A percentile compares a stretch with the other conserved stretches of the same genome.
phyloP scores from a whole-genome alignment of 306 rosid genomes.

The Rosa rugosa region DNA sequence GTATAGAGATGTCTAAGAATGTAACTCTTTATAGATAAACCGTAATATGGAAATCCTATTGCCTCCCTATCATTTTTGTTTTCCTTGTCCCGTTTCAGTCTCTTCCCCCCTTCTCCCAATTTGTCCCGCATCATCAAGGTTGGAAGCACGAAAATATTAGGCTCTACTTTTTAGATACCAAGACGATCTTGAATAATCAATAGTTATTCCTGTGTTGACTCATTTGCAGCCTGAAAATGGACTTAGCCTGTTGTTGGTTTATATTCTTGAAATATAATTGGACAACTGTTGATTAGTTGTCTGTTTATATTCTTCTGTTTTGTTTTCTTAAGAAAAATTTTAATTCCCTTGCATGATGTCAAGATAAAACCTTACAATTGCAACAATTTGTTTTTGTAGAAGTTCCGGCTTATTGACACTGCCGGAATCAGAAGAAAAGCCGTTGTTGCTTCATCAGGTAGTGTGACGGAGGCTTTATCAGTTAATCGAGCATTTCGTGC shows the following conservation, averaged over 20 bases:
- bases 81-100: not conserved
- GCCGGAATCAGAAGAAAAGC: slow-evolving; percentile 97
- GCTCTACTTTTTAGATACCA: no score
- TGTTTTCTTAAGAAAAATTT: not conserved
- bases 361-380: not conserved
- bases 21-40: not conserved
- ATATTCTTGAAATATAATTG: slow-evolving; percentile 3
- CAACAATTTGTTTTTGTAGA: slow-evolving; percentile 45
- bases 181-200: no score
- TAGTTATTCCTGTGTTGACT: not conserved
- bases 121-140: not conserved
- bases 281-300: slow-evolving; percentile 11
- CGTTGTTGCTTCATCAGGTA: slow-evolving; percentile 73
- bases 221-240: not conserved
- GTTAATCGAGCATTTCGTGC: slow-evolving; percentile 98
- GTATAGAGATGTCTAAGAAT: not conserved
- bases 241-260: slow-evolving; percentile 25
- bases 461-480: slow-evolving; percentile 81
- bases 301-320: not conserved
- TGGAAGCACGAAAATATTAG: not conserved
- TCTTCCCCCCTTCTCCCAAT: not conserved
- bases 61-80: not conserved
- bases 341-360: not conserved
- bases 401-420: slow-evolving; percentile 85
- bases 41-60: not conserved